phyloP scores from a whole-genome alignment of 768 basidiomycete species.

The Lenzites betulinus region DNA sequence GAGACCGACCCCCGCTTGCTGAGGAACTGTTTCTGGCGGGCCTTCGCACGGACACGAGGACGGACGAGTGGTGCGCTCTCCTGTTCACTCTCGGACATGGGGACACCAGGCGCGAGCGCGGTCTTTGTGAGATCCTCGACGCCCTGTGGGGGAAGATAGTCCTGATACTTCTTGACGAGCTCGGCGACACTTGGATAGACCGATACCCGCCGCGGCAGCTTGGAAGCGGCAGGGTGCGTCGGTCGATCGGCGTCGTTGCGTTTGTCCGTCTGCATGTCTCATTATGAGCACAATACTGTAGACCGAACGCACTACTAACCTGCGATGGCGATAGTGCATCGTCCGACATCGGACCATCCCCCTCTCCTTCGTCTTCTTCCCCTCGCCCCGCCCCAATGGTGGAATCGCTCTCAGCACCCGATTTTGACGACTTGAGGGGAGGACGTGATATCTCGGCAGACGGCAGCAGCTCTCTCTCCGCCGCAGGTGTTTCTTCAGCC shows the following conservation, averaged over 20 bases:
- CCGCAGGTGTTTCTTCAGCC: constrained; percentile 13
- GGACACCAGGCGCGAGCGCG: constrained; percentile 58
- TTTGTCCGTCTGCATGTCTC: constrained; percentile 10
- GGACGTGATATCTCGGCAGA: constrained; percentile 12
- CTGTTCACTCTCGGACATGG: constrained; percentile 82
- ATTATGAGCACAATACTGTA: not conserved
- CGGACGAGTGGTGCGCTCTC: constrained; percentile 49
- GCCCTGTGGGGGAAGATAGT: constrained; percentile 71
- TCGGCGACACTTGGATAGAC: constrained; percentile 78
- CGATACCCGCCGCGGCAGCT: constrained; percentile 60
- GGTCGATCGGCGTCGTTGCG: constrained; percentile 23
- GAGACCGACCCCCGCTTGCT: constrained; percentile 65
- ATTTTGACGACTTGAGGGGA: constrained; percentile 35
- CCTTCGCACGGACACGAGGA: constrained; percentile 46
- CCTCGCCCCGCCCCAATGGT: constrained; percentile 66
- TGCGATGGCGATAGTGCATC: constrained; percentile 6
- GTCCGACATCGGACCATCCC: constrained; percentile 5
- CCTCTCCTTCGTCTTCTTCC: not conserved
- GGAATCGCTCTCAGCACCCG: constrained; percentile 80
- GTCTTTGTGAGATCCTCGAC: constrained; percentile 73
- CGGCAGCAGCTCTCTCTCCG: constrained; percentile 18
- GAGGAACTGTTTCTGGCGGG: constrained; percentile 52
- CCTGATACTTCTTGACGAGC: constrained; percentile 79
- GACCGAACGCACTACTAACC: constrained; percentile 20
- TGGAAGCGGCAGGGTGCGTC: constrained; percentile 45